Percentiles rank a stretch among this genome's conserved stretches.
Evolutionary conservation across 805 yeast species (phyloP).

Genomic region (Lachancea sp.): DNA sequence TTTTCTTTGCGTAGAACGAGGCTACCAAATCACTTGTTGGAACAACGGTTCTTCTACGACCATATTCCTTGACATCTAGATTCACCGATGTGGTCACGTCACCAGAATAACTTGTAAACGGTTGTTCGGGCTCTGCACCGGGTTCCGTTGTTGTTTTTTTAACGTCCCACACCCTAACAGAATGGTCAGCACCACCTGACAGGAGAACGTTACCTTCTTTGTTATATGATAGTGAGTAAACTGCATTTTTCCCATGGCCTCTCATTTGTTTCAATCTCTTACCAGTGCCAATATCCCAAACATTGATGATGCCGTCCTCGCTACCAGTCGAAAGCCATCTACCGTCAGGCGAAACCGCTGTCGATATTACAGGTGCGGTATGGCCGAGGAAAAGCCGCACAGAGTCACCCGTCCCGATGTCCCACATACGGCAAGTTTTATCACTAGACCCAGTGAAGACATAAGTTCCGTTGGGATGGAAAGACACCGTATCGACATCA

Average conservation of each 20-base stretch:
- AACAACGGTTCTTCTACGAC: constrained; percentile 61
- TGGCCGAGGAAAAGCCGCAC: constrained; percentile 92
- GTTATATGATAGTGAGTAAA: constrained; percentile 78
- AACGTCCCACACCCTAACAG: constrained; percentile 94
- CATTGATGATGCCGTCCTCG: constrained; percentile 78
- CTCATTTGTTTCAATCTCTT: constrained; percentile 83
- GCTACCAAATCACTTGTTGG: constrained; percentile 89
- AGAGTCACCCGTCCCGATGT: constrained; percentile 77
- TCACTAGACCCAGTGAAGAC: constrained; percentile 93
- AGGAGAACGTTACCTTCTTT: constrained; percentile 85
- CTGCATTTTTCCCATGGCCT: constrained; percentile 86
- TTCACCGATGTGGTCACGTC: constrained; percentile 29
- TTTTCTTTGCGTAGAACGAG: constrained; percentile 86
- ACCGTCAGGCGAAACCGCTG: constrained; percentile 94
- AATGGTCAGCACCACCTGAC: constrained; percentile 86
- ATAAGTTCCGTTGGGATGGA: constrained; percentile 95
- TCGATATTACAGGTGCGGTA: constrained; percentile 75
- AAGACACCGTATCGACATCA: constrained; percentile 90
- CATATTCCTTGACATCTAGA: constrained; percentile 40
- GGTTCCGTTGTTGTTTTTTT: constrained; percentile 77
- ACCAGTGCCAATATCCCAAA: constrained; percentile 95
- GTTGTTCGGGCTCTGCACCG: constrained; percentile 71
- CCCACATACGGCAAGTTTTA: constrained; percentile 98
- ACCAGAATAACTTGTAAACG: constrained; percentile 35
- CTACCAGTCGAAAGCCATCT: constrained; percentile 94